Percentiles rank a stretch among this genome's conserved stretches.
Conservation (phyloP, 2,329 filamentous ascomycete species). For the Aspergillus sojae region DNA sequence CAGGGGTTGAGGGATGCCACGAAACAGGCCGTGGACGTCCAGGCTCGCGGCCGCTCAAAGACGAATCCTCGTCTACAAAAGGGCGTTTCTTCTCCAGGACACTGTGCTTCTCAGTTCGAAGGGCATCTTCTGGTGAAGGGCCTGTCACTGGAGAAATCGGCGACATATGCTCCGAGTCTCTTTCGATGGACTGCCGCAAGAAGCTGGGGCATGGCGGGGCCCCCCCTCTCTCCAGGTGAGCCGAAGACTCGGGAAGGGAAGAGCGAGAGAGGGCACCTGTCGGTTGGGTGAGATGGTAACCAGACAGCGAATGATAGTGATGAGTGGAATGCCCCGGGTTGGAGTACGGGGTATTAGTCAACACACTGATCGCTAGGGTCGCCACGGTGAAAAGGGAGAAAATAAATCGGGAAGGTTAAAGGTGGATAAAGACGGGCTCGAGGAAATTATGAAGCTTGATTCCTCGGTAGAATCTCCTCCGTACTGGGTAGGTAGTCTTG, state of each 20-base stretch:
- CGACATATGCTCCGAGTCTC: slow-evolving; percentile 44
- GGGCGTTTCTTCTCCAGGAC: slow-evolving; percentile 28
- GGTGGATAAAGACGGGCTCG: slow-evolving; percentile 2
- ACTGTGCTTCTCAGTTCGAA: slow-evolving; percentile 23
- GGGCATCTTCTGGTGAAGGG: slow-evolving; percentile 32
- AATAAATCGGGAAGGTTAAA: slow-evolving; percentile 9
- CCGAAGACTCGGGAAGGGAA: slow-evolving; percentile 34
- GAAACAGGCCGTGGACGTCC: slow-evolving; percentile 35
- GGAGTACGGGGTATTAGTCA: slow-evolving; percentile 35
- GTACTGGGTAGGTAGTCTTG: neutral
- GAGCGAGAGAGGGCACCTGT: slow-evolving; percentile 42
- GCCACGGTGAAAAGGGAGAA: slow-evolving; percentile 39
- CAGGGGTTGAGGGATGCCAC: slow-evolving; percentile 40
- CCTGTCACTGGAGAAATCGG: slow-evolving; percentile 34
- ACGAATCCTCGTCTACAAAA: slow-evolving; percentile 20
- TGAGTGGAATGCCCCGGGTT: slow-evolving; percentile 34
- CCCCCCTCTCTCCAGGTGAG: slow-evolving; percentile 42
- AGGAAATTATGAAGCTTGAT: neutral
- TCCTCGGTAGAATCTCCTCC: neutral
- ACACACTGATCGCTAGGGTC: slow-evolving; percentile 42
- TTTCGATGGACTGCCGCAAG: slow-evolving; percentile 28
- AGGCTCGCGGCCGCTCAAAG: slow-evolving; percentile 27
- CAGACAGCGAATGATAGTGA: slow-evolving; percentile 35
- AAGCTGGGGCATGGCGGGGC: slow-evolving; percentile 41
- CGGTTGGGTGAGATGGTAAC: slow-evolving; percentile 25